Evolutionary conservation across 2,329 filamentous ascomycete genomes (phyloP).

Genomic region (Exophiala aquamarina): DNA sequence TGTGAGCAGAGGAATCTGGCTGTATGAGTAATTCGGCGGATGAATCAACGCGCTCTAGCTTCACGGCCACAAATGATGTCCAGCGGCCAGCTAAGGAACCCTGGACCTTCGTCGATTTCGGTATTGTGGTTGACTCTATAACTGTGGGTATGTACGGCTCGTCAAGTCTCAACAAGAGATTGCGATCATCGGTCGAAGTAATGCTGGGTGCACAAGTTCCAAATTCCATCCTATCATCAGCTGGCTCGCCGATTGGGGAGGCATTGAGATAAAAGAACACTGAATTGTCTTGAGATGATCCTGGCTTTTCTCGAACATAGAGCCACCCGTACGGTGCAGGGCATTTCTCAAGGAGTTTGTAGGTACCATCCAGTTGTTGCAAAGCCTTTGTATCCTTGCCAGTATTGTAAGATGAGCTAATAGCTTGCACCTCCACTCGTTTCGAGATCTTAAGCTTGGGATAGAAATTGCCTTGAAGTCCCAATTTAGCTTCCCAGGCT

Average conservation of each 20-base stretch:
- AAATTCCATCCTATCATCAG: conserved; percentile 58
- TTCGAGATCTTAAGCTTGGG: conserved; percentile 28
- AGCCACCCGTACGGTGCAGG: conserved; percentile 18
- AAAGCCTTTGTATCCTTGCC: conserved; percentile 7
- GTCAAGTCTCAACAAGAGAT: conserved; percentile 47
- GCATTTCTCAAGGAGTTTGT: conserved; percentile 16
- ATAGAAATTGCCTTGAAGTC: conserved; percentile 39
- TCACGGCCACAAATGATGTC: no score
- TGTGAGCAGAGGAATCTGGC: no score
- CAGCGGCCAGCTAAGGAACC: background rate
- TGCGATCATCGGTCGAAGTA: conserved; percentile 47
- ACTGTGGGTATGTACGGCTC: conserved; percentile 43
- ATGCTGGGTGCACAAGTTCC: conserved; percentile 40
- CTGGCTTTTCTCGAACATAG: conserved; percentile 5
- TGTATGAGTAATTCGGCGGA: no score
- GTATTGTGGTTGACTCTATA: no score
- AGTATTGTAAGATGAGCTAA: conserved; percentile 29
- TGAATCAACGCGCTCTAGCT: no score
- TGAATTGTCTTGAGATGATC: conserved; percentile 14
- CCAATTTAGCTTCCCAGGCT: conserved; percentile 42
- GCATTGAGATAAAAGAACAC: conserved; percentile 62
- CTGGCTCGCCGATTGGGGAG: conserved; percentile 45
- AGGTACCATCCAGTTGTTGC: conserved; percentile 6
- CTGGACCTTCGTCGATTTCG: no score
- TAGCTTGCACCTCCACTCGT: no score